Evolutionary conservation across 108 stramenopile species (phyloP).

Genomic region (Bacterosira constricta): DNA sequence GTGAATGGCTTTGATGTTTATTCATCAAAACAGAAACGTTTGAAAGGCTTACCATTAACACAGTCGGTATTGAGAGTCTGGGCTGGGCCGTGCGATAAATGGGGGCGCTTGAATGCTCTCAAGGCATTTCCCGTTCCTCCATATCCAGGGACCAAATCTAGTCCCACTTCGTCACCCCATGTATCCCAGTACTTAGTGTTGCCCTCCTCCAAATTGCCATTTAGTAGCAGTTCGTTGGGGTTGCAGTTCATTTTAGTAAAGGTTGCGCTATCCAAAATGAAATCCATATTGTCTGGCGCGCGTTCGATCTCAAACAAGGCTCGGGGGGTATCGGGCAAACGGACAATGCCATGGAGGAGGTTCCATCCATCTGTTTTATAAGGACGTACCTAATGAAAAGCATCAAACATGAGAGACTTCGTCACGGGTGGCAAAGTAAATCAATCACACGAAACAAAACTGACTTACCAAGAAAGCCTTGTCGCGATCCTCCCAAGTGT

Average conservation of each 20-base stretch:
- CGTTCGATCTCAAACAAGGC: conserved; percentile 33
- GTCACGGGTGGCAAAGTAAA: too few relatives aligned
- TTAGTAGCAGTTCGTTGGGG: conserved; percentile 19
- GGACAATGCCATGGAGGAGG: conserved; percentile 43
- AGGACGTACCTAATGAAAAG: conserved; percentile 14
- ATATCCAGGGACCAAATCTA: conserved; percentile 24
- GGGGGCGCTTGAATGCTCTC: conserved; percentile 12
- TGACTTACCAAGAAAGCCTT: not conserved
- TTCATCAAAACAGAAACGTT: too few relatives aligned
- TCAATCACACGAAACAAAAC: too few relatives aligned
- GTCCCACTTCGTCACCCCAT: conserved; percentile 21
- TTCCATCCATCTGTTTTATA: conserved; percentile 29
- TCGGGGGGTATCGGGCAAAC: conserved; percentile 21
- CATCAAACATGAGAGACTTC: too few relatives aligned
- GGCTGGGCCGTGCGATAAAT: conserved; percentile 31
- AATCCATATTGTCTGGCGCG: conserved; percentile 30
- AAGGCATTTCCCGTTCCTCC: conserved; percentile 26
- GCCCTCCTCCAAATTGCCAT: conserved; percentile 33
- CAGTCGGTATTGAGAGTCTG: conserved; percentile 31
- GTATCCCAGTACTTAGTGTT: conserved; percentile 40
- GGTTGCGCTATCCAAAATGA: conserved; percentile 25
- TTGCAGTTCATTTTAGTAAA: conserved; percentile 20
- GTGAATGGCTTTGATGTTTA: not conserved
- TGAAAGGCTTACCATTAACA: conserved; percentile 19
- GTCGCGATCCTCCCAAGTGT: not conserved